phyloP scores from a whole-genome alignment of 2,329 filamentous ascomycete genomes.

The Mycocentrospora acerina region DNA sequence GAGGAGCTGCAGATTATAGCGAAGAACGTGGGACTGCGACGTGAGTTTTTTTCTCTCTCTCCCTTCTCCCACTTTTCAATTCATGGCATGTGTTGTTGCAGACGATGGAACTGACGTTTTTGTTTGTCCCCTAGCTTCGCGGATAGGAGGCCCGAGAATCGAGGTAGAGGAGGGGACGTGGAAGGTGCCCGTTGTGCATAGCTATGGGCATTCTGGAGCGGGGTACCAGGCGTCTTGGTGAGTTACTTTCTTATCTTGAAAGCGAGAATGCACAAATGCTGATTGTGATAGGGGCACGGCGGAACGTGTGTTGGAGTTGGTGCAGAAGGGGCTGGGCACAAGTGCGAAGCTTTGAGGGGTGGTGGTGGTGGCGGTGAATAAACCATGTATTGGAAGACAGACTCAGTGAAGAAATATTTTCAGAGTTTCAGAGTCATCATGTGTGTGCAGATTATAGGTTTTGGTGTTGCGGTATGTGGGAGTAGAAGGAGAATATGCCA shows the following conservation, averaged over 20 bases:
- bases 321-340: conserved; percentile 29
- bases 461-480: no score
- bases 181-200: conserved; percentile 63
- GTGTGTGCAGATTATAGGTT: no score
- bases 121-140: conserved; percentile 56
- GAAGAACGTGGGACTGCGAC: conserved; percentile 80
- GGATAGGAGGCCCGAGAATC: conserved; percentile 72
- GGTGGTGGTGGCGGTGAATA: no score
- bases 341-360: conserved; percentile 30
- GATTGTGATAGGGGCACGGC: no score
- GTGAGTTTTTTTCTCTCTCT: conserved; percentile 19
- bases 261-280: no score
- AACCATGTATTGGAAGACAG: no score
- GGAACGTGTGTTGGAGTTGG: conserved; percentile 43
- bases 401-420: no score
- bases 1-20: conserved; percentile 74
- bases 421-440: no score
- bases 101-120: no score
- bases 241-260: no score
- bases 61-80: background rate
- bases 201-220: conserved; percentile 78
- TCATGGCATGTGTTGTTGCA: background rate
- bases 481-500: no score
- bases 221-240: conserved; percentile 64
- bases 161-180: conserved; percentile 66